Conservation (phyloP, 1,139 yeast species). For the Starmera stellimalicola region DNA sequence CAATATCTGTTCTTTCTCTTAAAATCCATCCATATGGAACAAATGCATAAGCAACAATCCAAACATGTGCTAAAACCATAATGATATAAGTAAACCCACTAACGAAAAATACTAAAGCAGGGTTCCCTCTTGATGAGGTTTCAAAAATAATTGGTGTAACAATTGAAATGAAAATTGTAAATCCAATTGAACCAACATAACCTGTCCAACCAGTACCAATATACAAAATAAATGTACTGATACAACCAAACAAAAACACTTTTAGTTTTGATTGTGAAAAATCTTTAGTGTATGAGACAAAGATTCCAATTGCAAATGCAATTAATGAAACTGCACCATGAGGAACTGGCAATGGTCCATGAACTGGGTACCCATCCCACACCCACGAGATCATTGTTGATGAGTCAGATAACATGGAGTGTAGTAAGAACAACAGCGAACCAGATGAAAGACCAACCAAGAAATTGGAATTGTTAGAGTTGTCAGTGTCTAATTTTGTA, state of each 20-base stretch:
- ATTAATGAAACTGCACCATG: constrained; percentile 67
- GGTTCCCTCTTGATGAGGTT: constrained; percentile 46
- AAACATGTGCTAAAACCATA: constrained; percentile 71
- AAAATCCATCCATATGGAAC: constrained; percentile 88
- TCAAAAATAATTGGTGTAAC: constrained; percentile 57
- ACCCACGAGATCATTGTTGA: constrained; percentile 83
- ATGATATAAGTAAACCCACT: constrained; percentile 49
- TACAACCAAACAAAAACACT: constrained; percentile 9
- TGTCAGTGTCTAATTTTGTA: constrained; percentile 4
- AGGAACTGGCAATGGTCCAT: constrained; percentile 85
- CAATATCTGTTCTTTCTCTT: constrained; percentile 80
- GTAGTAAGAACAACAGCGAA: constrained; percentile 60
- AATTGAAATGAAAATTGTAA: constrained; percentile 54
- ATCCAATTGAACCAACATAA: constrained; percentile 62
- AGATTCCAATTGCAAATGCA: constrained; percentile 51
- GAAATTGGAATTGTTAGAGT: constrained; percentile 19
- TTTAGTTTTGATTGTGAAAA: constrained; percentile 20
- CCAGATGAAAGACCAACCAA: constrained; percentile 68
- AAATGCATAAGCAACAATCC: constrained; percentile 97
- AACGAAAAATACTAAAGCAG: constrained; percentile 47
- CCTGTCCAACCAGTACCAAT: constrained; percentile 69
- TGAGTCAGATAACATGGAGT: constrained; percentile 73
- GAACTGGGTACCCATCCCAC: constrained; percentile 87
- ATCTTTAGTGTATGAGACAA: constrained; percentile 26
- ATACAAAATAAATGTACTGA: constrained; percentile 34